Percentiles rank a stretch among this genome's conserved stretches.
Conservation (phyloP, 768 basidiomycete species). For the Suillus cothurnatus region DNA sequence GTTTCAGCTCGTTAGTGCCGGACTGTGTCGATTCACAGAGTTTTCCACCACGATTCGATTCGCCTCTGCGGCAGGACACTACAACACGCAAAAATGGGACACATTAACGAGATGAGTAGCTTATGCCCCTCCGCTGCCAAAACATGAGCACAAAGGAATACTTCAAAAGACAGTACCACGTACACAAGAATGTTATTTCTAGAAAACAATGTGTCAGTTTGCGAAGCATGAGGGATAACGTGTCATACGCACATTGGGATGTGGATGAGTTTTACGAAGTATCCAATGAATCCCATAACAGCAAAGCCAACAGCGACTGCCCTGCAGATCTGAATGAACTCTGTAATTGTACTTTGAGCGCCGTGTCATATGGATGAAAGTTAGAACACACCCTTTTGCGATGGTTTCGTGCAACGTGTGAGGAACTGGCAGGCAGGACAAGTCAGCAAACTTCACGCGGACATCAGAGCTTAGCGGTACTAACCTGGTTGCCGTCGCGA, state of each 20-base stretch:
- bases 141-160: conserved; percentile 26
- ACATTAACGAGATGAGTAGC: conserved; percentile 19
- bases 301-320: conserved; percentile 97
- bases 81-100: conserved; percentile 8
- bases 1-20: no score
- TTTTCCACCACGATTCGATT: no score
- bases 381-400: conserved; percentile 76
- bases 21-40: no score
- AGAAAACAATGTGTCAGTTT: conserved; percentile 20
- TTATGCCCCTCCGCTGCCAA: conserved; percentile 75
- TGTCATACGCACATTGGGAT: conserved; percentile 84
- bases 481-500: conserved; percentile 90
- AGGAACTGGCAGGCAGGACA: conserved; percentile 68
- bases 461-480: conserved; percentile 22
- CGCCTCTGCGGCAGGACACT: no score
- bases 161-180: conserved; percentile 38
- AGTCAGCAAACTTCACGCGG: conserved; percentile 13
- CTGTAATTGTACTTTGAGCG: conserved; percentile 43
- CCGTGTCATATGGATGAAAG: not conserved
- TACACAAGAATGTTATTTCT: conserved; percentile 99
- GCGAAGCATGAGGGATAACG: conserved; percentile 7
- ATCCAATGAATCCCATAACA: conserved; percentile 99
- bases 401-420: conserved; percentile 96
- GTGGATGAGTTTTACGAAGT: conserved; percentile 97
- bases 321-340: conserved; percentile 92